These are phyloP conservation scores for Ophiocytium majus DNA, from an alignment of 352 stramenopile species.

Conservation along the genomic window DNA sequence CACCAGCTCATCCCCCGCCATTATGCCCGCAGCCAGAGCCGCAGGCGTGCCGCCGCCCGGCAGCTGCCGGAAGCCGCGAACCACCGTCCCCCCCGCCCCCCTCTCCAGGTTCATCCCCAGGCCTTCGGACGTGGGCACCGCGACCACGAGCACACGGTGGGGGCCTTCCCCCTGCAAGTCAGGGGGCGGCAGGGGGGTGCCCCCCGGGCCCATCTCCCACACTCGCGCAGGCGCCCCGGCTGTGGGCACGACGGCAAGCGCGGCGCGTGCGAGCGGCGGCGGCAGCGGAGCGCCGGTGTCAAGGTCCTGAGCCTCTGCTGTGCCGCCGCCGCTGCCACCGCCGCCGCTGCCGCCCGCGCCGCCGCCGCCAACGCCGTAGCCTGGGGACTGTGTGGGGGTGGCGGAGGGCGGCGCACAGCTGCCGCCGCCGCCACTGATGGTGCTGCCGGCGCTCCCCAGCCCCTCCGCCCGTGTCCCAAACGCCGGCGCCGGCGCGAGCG, in stretches of 20 bases:
- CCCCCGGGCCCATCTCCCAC: not conserved
- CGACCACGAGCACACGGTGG: not conserved
- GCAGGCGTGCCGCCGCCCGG: not conserved
- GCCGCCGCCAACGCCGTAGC: not conserved
- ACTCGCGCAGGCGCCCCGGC: not conserved
- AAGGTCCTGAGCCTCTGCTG: too few relatives aligned
- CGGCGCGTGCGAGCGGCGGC: not conserved
- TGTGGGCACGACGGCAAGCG: not conserved
- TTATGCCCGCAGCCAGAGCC: not conserved
- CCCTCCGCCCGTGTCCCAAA: not conserved
- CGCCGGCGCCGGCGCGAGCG: too few relatives aligned
- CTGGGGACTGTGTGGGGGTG: not conserved
- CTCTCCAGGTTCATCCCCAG: slow-evolving; percentile 1
- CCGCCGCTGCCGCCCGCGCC: not conserved
- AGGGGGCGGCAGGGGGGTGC: not conserved
- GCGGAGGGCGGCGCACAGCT: not conserved
- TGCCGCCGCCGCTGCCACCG: not conserved
- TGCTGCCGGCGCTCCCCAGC: not conserved
- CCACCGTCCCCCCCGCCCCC: not conserved
- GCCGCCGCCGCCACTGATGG: not conserved
- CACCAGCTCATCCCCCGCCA: not conserved
- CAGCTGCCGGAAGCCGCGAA: slow-evolving; percentile 12
- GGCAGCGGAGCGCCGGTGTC: not conserved
- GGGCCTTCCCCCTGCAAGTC: not conserved
- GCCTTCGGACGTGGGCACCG: not conserved